Evolutionary conservation across 169 alveolate genomes (phyloP).

Genomic region (Plasmodium chabaudi): DNA sequence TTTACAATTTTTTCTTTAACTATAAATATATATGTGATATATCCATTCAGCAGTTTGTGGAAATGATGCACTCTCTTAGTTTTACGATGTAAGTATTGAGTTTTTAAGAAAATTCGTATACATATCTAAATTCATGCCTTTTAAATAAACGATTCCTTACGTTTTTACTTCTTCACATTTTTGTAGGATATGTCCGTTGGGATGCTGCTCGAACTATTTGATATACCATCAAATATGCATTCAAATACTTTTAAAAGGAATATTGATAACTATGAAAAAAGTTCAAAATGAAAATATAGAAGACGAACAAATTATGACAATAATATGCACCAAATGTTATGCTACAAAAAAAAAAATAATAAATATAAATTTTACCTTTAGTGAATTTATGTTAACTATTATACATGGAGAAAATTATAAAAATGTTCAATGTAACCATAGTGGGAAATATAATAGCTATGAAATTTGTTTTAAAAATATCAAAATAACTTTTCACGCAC

Average conservation of each 20-base stretch:
- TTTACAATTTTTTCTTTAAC: slow-evolving; percentile 67
- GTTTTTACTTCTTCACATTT: background rate
- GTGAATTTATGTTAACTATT: slow-evolving; percentile 44
- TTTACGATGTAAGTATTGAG: slow-evolving; percentile 30
- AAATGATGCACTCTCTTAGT: slow-evolving; percentile 31
- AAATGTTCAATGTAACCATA: slow-evolving; percentile 35
- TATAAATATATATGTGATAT: slow-evolving; percentile 47
- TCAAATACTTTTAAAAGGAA: slow-evolving; percentile 43
- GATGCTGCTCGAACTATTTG: slow-evolving; percentile 31
- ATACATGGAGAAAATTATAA: slow-evolving; percentile 43
- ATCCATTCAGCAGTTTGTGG: slow-evolving; percentile 45
- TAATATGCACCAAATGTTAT: slow-evolving; percentile 49
- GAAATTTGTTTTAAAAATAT: slow-evolving; percentile 38
- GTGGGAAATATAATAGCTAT: slow-evolving; percentile 38
- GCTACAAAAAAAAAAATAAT: slow-evolving; percentile 11
- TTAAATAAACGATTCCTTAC: background rate
- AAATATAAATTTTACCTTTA: slow-evolving; percentile 23
- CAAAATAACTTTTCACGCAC: slow-evolving; percentile 18
- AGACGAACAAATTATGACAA: slow-evolving; percentile 27
- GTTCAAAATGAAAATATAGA: slow-evolving; percentile 15
- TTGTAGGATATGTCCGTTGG: slow-evolving; percentile 62
- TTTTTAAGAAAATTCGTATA: background rate
- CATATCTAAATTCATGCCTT: background rate
- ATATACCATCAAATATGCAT: slow-evolving; percentile 66
- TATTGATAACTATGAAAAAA: slow-evolving; percentile 32